Evolutionary conservation across 1,284 basidiomycete genomes (phyloP).

Genomic region (Cryptococcus neoformans): DNA sequence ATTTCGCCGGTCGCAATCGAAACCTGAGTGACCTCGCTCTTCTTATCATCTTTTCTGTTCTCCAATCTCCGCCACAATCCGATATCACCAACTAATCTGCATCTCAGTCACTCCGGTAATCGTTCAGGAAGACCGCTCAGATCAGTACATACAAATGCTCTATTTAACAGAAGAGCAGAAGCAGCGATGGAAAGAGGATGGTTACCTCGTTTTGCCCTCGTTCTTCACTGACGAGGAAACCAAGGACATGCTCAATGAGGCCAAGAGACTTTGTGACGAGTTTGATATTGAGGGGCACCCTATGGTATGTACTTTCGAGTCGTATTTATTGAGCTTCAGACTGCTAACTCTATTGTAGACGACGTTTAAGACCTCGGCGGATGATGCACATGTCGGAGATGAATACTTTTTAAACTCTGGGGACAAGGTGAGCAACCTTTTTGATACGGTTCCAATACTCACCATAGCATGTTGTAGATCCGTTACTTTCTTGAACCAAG

Average conservation of each 20-base stretch:
- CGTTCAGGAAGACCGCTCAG: too few relatives aligned
- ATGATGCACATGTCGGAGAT: slow-evolving; percentile 63
- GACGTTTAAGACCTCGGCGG: slow-evolving; percentile 76
- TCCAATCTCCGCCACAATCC: too few relatives aligned
- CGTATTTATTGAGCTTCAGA: too few relatives aligned
- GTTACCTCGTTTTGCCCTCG: slow-evolving; percentile 65
- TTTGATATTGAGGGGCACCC: slow-evolving; percentile 80
- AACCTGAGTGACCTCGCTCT: too few relatives aligned
- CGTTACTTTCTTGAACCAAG: slow-evolving; percentile 47
- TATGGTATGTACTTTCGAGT: slow-evolving; percentile 54
- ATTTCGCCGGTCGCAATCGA: too few relatives aligned
- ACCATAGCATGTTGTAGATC: slow-evolving; percentile 25
- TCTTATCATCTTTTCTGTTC: too few relatives aligned
- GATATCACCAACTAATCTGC: too few relatives aligned
- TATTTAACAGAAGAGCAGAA: slow-evolving; percentile 32
- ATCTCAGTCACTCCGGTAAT: too few relatives aligned
- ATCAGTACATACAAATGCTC: slow-evolving; percentile 10
- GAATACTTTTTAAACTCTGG: slow-evolving; percentile 88
- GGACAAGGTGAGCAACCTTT: slow-evolving; percentile 69
- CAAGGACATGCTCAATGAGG: slow-evolving; percentile 62
- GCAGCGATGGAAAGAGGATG: slow-evolving; percentile 30
- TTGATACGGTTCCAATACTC: slow-evolving; percentile 60
- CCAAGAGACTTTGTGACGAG: slow-evolving; percentile 68
- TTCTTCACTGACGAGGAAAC: slow-evolving; percentile 66
- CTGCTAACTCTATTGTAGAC: slow-evolving; percentile 56